Conservation (phyloP, 2,329 filamentous ascomycete genomes). For the Fusarium coicis region DNA sequence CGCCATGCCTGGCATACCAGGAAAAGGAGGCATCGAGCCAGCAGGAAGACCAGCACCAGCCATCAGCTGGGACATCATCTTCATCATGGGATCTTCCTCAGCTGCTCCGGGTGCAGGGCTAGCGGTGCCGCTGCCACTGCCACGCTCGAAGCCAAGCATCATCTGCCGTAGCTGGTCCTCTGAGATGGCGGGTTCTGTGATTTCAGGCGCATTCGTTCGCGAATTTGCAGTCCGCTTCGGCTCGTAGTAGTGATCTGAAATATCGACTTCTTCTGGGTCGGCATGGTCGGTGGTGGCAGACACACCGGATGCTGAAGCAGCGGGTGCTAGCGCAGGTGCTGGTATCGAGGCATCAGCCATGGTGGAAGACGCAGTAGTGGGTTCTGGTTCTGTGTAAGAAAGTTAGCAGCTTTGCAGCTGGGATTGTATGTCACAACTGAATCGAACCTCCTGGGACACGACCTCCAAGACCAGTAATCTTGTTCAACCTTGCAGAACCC, state of each 20-base stretch:
- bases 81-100: slow-evolving; percentile 58
- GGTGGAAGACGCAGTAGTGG: slow-evolving; percentile 28
- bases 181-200: slow-evolving; percentile 52
- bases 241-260: slow-evolving; percentile 77
- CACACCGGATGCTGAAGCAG: slow-evolving; percentile 48
- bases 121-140: slow-evolving; percentile 37
- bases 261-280: slow-evolving; percentile 82
- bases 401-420: background rate
- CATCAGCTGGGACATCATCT: slow-evolving; percentile 81
- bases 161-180: slow-evolving; percentile 73
- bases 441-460: slow-evolving; percentile 49
- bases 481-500: slow-evolving; percentile 75
- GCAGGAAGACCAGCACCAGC: slow-evolving; percentile 49
- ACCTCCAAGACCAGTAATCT: slow-evolving; percentile 77
- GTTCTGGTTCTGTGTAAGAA: slow-evolving; percentile 11
- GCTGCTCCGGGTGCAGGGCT: slow-evolving; percentile 36
- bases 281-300: slow-evolving; percentile 54
- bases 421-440: background rate
- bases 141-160: slow-evolving; percentile 67
- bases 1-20: slow-evolving; percentile 51
- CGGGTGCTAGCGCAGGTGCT: slow-evolving; percentile 47
- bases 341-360: slow-evolving; percentile 44
- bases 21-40: slow-evolving; percentile 48
- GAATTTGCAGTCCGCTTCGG: slow-evolving; percentile 56
- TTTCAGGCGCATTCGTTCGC: slow-evolving; percentile 41